Conservation (phyloP, 768 basidiomycete genomes). For the Mrakia gelida region DNA sequence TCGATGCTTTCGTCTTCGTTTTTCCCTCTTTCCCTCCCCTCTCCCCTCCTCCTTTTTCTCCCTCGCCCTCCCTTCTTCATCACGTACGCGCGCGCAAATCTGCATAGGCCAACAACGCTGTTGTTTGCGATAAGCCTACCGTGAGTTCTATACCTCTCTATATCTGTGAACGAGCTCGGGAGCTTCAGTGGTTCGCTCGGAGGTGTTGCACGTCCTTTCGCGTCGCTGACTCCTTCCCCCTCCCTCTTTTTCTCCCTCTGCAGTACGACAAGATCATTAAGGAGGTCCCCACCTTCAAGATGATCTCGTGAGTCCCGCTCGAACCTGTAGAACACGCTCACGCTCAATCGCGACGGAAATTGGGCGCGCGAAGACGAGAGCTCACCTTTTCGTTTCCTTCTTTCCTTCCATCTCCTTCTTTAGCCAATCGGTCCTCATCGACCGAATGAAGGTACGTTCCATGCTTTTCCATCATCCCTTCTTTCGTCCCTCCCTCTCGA, state of each 20-base stretch:
- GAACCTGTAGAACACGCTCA: too few relatives aligned
- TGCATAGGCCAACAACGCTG: conserved; percentile 72
- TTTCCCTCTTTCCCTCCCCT: background rate
- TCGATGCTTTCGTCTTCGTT: too few relatives aligned
- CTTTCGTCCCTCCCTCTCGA: background rate
- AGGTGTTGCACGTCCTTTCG: too few relatives aligned
- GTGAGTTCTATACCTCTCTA: too few relatives aligned
- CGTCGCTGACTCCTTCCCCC: too few relatives aligned
- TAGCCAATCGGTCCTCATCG: conserved; percentile 83
- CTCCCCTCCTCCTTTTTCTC: background rate
- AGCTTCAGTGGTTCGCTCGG: too few relatives aligned
- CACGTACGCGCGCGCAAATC: background rate
- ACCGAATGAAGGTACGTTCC: conserved; percentile 67
- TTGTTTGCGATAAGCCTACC: conserved; percentile 86
- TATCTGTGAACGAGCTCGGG: too few relatives aligned
- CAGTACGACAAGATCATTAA: conserved; percentile 65
- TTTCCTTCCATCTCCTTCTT: background rate
- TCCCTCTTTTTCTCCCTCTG: too few relatives aligned
- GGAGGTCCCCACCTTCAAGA: conserved; percentile 97
- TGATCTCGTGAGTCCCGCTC: conserved; percentile 70
- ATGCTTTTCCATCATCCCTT: too few relatives aligned
- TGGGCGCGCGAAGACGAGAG: too few relatives aligned
- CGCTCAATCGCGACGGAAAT: too few relatives aligned
- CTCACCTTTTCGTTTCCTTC: background rate
- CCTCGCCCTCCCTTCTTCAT: background rate